phyloP scores from a whole-genome alignment of 306 rosid genomes.

The Citrullus colocynthis region DNA sequence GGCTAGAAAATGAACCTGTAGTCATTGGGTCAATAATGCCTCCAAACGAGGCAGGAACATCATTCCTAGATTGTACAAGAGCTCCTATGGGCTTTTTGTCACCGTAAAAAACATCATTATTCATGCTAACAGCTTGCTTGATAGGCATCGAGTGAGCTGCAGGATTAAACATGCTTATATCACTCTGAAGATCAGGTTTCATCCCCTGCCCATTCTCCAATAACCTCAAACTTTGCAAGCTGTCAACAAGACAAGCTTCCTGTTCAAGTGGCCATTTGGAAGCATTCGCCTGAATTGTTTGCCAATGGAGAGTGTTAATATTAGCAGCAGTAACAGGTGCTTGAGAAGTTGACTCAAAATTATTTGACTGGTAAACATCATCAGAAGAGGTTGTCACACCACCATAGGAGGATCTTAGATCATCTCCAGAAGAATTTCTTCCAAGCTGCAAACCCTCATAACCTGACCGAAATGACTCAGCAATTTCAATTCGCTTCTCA shows the following conservation, averaged over 20 bases:
- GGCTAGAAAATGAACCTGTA: constrained; percentile 23
- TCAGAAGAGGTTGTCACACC: constrained; percentile 18
- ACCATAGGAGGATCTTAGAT: constrained; percentile 23
- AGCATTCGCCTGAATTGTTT: constrained; percentile 38
- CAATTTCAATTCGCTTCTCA: constrained; percentile 48
- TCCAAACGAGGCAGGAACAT: constrained; percentile 31
- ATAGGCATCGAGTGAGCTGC: constrained; percentile 30
- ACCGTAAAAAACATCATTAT: constrained; percentile 22
- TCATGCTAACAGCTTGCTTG: constrained; percentile 33
- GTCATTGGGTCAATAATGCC: constrained; percentile 17
- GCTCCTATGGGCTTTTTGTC: constrained; percentile 37
- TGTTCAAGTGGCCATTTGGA: constrained; percentile 40
- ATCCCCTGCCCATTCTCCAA: constrained; percentile 49
- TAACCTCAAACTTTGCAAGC: constrained; percentile 48
- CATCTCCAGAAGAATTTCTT: constrained; percentile 28
- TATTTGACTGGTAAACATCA: constrained; percentile 24
- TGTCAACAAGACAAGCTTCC: constrained; percentile 38
- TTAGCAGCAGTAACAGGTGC: constrained; percentile 29
- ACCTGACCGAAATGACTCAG: constrained; percentile 22
- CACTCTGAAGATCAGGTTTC: constrained; percentile 38
- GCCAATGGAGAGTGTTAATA: constrained; percentile 35
- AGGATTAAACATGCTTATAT: constrained; percentile 17
- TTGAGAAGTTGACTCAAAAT: constrained; percentile 22
- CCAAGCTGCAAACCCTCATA: constrained; percentile 27
- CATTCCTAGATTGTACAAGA: constrained; percentile 27